Evolutionary conservation across 1,284 basidiomycete genomes (phyloP), one percentile per base, ranked within the genome.

Genomic region (Mycosarcoma maydis): DNA sequence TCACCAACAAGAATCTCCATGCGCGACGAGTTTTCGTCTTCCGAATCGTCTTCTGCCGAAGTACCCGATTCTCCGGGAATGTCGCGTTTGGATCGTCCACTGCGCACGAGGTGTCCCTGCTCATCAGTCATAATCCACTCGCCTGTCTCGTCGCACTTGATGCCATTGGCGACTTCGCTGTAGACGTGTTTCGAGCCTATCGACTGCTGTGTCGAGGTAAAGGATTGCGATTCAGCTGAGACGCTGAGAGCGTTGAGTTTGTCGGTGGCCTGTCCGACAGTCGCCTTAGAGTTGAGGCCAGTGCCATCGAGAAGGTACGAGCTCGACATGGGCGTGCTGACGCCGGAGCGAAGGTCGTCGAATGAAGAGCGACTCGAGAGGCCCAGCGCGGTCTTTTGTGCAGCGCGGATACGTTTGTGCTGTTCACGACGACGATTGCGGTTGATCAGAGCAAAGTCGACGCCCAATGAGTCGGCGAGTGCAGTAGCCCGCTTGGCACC

Each of bases 1-100:
- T 98, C 92, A n/a, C 95, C 95, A 48, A 98, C 95, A 32, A 98
- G 86, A 51, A 98, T 86, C 82, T 98, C 94, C 92, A 98, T 95
- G 72, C 83, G 84, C 10, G 72, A 59, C 37, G 78, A 72, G 52
- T 68, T 76, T 48, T 86, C 85, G 52, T 80, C 77, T 29, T 77
- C 77, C 22, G 64, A 65, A 14, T 71, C 75, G 34, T 57, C 54
- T 30, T 55, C 64, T 14, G 45, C 57, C 17, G 67, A 60, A 11
- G 39, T 56, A 1, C 45, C 52, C 0, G 45, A 20, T 19, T 58
- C 64, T 8, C 46, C 46, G 32, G 53, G 40, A 7, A 55, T 22
- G 27, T 42, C 43, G 36, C 50, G 34, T 36, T 69, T 65, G 36
- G 34, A 45, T 9, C 76, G 69, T 13, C 78, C 78, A 30, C 64